Evolutionary conservation across 2,329 filamentous ascomycete genomes (phyloP).

Genomic region (Pestalotiopsis sp.): DNA sequence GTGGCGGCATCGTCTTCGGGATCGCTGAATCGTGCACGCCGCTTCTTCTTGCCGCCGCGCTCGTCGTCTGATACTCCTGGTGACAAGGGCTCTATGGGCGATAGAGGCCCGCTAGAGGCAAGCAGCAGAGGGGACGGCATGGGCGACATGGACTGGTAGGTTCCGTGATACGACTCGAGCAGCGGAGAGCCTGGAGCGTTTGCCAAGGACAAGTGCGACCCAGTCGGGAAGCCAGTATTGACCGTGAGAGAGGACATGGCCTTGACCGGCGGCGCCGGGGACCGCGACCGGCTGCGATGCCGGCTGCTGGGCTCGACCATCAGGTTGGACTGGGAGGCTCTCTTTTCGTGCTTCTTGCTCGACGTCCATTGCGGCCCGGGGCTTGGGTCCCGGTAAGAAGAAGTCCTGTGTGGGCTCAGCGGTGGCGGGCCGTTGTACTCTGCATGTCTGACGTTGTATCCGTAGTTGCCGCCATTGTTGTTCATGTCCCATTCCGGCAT

Average conservation of each 20-base stretch:
- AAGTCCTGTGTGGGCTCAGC: constrained; percentile 8
- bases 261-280: constrained; percentile 48
- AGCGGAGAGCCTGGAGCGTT: constrained; percentile 78
- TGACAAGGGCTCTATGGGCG: constrained; percentile 51
- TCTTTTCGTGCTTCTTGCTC: constrained; percentile 36
- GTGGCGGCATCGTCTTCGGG: constrained; percentile 75
- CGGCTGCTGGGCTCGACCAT: constrained; percentile 41
- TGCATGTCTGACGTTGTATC: constrained; percentile 31
- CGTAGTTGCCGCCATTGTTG: constrained; percentile 33
- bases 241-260: constrained; percentile 58
- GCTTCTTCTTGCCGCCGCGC: constrained; percentile 45
- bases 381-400: constrained; percentile 23
- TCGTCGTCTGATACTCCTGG: constrained; percentile 54
- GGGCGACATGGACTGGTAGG: constrained; percentile 90
- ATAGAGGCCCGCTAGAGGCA: constrained; percentile 50
- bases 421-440: constrained; percentile 19
- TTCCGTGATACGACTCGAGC: constrained; percentile 89
- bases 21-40: constrained; percentile 81
- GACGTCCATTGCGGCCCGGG: constrained; percentile 23
- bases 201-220: constrained; percentile 45
- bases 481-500: constrained; percentile 41
- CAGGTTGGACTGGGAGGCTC: constrained; percentile 38
- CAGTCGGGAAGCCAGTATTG: constrained; percentile 43
- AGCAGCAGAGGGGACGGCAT: constrained; percentile 83
- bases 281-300: constrained; percentile 44